phyloP scores from a whole-genome alignment of 345 rosid species.

The Acer negundo region DNA sequence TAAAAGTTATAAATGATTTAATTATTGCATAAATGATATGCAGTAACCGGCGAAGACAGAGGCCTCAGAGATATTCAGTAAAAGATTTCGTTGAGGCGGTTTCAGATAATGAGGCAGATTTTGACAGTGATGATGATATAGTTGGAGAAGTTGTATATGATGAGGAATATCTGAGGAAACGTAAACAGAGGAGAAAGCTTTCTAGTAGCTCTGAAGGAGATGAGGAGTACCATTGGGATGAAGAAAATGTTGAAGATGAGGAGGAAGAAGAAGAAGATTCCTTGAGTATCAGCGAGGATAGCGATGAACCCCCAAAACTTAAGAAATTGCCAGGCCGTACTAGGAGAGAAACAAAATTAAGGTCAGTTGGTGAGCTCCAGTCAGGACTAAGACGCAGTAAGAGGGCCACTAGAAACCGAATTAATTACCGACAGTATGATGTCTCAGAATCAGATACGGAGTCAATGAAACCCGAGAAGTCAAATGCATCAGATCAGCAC shows the following conservation, averaged over 20 bases:
- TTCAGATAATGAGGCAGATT: slow-evolving; percentile 86
- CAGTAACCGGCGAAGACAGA: slow-evolving; percentile 80
- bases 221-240: slow-evolving; percentile 92
- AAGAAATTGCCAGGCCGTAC: slow-evolving; percentile 76
- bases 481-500: slow-evolving; percentile 54
- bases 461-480: slow-evolving; percentile 51
- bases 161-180: slow-evolving; percentile 91
- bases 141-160: slow-evolving; percentile 99
- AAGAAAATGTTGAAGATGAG: slow-evolving; percentile 83
- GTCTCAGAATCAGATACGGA: slow-evolving; percentile 87
- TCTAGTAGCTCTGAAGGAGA: slow-evolving; percentile 98
- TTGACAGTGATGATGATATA: slow-evolving; percentile 94
- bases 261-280: slow-evolving; percentile 85
- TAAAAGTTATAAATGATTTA: slow-evolving; percentile 15
- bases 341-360: slow-evolving; percentile 69
- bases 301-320: slow-evolving; percentile 66
- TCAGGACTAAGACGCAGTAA: slow-evolving; percentile 94
- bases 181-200: slow-evolving; percentile 64
- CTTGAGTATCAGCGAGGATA: slow-evolving; percentile 72
- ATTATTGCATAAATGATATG: slow-evolving; percentile 19
- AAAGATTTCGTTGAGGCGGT: slow-evolving; percentile 82
- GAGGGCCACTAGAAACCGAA: slow-evolving; percentile 74
- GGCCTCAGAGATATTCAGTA: slow-evolving; percentile 87
- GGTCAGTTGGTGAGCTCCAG: slow-evolving; percentile 72
- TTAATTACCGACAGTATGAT: slow-evolving; percentile 81